These are phyloP conservation scores for Eremothecium coryli DNA, from an alignment of 1,139 yeast species.

Conservation along the genomic window DNA sequence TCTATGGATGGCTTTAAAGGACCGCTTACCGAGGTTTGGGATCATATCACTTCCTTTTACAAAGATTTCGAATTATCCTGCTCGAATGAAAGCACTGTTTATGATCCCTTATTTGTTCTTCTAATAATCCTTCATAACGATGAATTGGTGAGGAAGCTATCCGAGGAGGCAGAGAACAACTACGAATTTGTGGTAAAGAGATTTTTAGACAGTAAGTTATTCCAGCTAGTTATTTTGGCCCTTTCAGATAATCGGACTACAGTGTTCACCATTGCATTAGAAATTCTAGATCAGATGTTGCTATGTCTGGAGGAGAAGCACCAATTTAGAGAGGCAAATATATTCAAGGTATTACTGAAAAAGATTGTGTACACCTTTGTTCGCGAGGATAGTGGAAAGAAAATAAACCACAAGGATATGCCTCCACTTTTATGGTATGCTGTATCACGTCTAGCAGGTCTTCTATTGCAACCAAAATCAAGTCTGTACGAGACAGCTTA, in stretches of 20 bases:
- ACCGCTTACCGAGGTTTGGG: constrained; percentile 22
- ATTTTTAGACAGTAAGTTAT: constrained; percentile 48
- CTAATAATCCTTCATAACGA: constrained; percentile 51
- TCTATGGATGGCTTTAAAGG: constrained; percentile 6
- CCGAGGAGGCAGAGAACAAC: constrained; percentile 27
- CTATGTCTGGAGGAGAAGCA: constrained; percentile 29
- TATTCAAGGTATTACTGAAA: constrained; percentile 50
- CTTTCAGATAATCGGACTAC: constrained; percentile 44
- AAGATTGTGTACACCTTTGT: constrained; percentile 47
- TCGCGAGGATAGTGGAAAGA: constrained; percentile 16
- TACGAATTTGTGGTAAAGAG: constrained; percentile 45
- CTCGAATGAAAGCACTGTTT: constrained; percentile 24
- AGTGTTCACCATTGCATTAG: constrained; percentile 39
- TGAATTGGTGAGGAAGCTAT: constrained; percentile 40
- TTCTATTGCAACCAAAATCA: constrained; percentile 61
- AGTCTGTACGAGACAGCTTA: constrained; percentile 59
- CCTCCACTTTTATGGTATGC: constrained; percentile 39
- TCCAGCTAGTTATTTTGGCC: constrained; percentile 49
- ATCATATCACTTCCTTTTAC: constrained; percentile 28
- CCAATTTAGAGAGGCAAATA: constrained; percentile 49
- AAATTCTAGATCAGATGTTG: constrained; percentile 39
- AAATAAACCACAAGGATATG: constrained; percentile 18
- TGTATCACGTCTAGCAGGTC: constrained; percentile 46
- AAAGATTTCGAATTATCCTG: constrained; percentile 14
- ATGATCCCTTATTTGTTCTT: constrained; percentile 56